Evolutionary conservation across 2,329 filamentous ascomycete genomes (phyloP).

Genomic region (Paraphaeosphaeria minitans): DNA sequence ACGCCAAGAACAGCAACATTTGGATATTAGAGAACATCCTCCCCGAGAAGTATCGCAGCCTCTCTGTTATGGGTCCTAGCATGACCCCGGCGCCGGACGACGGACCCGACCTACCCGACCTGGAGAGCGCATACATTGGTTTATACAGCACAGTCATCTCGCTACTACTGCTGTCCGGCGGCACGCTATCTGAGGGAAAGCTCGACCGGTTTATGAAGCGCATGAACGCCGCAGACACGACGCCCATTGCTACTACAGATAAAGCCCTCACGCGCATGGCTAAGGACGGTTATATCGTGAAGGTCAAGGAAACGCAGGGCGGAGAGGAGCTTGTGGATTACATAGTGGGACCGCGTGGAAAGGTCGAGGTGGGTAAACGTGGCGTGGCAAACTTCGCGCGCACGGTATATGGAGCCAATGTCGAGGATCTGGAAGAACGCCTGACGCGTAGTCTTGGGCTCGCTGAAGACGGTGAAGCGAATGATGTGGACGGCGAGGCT

Average conservation of each 20-base stretch:
- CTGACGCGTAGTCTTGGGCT: conserved; percentile 42
- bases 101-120: conserved; percentile 47
- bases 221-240: conserved; percentile 75
- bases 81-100: conserved; percentile 65
- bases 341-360: conserved; percentile 82
- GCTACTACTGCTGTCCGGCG: conserved; percentile 74
- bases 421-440: conserved; percentile 39
- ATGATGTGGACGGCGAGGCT: not conserved
- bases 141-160: conserved; percentile 82
- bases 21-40: conserved; percentile 81
- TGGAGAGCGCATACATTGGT: conserved; percentile 79
- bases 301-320: conserved; percentile 68
- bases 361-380: conserved; percentile 79
- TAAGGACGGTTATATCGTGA: conserved; percentile 82
- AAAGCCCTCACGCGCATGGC: conserved; percentile 74
- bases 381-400: conserved; percentile 74
- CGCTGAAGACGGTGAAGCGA: conserved; percentile 19
- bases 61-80: conserved; percentile 71
- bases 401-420: conserved; percentile 56
- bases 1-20: conserved; percentile 63
- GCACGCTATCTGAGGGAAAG: conserved; percentile 75
- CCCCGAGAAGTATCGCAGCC: conserved; percentile 66
- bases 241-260: conserved; percentile 75
- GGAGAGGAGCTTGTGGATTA: conserved; percentile 82
- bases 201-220: conserved; percentile 75